phyloP scores from a whole-genome alignment of 116 monocot genomes.

The Dioscorea cayenensis region DNA sequence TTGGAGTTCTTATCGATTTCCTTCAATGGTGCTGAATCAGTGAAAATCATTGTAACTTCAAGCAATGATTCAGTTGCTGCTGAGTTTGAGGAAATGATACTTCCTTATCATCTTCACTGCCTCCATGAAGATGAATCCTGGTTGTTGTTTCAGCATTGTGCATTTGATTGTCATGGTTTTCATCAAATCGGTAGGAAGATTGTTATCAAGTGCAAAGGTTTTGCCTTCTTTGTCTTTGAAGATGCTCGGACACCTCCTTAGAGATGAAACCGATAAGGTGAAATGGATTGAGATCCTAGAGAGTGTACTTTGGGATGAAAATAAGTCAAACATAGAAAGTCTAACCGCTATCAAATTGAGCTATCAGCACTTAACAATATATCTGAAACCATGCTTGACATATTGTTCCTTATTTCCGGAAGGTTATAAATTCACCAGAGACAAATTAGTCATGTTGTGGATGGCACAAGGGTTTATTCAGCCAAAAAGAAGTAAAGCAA shows the following conservation, averaged over 20 bases:
- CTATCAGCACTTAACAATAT: constrained; percentile 4
- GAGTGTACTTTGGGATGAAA: constrained; percentile 21
- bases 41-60: constrained; percentile 22
- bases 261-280: not conserved
- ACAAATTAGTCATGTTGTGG: constrained; percentile 21
- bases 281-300: constrained; percentile 15
- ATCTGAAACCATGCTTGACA: constrained; percentile 12
- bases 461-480: constrained; percentile 20
- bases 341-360: constrained; percentile 11
- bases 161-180: constrained; percentile 10
- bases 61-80: not conserved
- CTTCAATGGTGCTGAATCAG: not conserved
- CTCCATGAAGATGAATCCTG: constrained; percentile 12
- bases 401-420: constrained; percentile 22
- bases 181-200: constrained; percentile 15
- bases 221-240: constrained; percentile 19
- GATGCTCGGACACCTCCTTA: constrained; percentile 14
- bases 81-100: not conserved
- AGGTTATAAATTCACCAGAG: constrained; percentile 6
- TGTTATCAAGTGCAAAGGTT: constrained; percentile 21
- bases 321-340: not conserved
- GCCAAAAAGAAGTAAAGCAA: not conserved
- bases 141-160: constrained; percentile 13
- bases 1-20: constrained; percentile 17
- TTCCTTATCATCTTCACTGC: not conserved